phyloP scores from a whole-genome alignment of 257 asterid genomes.

The Thymus mandschuricus region DNA sequence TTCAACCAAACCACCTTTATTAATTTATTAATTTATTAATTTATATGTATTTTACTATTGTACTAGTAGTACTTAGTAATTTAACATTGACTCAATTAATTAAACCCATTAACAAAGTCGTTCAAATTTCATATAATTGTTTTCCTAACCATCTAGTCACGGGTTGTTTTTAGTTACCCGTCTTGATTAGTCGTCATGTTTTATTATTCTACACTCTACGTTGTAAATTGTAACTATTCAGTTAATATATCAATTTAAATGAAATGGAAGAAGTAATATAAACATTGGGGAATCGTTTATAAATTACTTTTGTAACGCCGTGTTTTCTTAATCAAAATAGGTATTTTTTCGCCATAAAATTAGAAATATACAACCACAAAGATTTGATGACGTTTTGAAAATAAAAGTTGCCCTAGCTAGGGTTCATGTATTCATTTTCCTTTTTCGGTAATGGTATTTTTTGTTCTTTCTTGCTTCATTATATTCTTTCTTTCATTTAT shows the following conservation, averaged over 20 bases:
- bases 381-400: neutral
- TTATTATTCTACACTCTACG: no score
- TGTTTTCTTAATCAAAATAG: no score
- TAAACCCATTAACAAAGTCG: neutral
- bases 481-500: neutral
- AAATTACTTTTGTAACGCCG: no score
- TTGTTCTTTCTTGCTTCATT: neutral
- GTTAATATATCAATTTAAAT: no score
- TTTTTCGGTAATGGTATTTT: neutral
- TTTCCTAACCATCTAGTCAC: neutral
- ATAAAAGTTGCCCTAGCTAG: neutral
- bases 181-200: no score
- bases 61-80: slow-evolving; percentile 3
- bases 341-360: no score
- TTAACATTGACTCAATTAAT: slow-evolving; percentile 10
- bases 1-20: slow-evolving; percentile 23
- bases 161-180: no score
- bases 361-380: neutral
- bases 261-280: no score
- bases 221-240: no score
- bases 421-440: no score
- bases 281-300: no score
- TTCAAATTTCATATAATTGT: neutral
- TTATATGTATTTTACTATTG: no score
- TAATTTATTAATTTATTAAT: neutral